Evolutionary conservation across 352 stramenopile genomes (phyloP), one percentile per base, ranked within the genome.

Genomic region (Phytophthora vignae): DNA sequence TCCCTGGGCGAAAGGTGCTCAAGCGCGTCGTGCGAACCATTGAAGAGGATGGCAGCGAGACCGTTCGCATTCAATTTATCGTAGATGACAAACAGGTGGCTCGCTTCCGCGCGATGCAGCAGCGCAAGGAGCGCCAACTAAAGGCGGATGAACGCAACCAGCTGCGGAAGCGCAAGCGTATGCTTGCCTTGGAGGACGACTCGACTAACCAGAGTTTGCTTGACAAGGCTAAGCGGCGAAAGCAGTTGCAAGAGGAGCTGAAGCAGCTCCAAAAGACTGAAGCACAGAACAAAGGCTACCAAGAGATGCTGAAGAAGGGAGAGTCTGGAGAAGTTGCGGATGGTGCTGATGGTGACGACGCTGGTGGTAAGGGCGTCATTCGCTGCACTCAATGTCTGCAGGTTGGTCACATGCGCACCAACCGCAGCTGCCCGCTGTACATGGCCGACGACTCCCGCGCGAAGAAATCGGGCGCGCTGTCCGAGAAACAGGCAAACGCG

Each of bases 251-350:
- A 69, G 89, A 95, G 53, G 89, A 96, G 64, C 62, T 96, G n/a
- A 96, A 95, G 68, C 86, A 94, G 60, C 69, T 95, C 9, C 73
- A 92, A 64, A 92, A 89, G 60, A 96, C 87, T 1, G 86, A 96
- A 69, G 84, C 85, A 42, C 84, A 93, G 27, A 96, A 94, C 71
- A 91, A 88, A 62, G 87, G 87, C 8, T 96, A 96, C 48, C 79
- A 92, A 31, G 87, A 93, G 73, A 90, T 93, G 83, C 82, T 96
- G 17, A 80, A 94, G 63, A 91, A 93, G 42, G 84, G 85, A 29
- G 85, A 95, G 49, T 73, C 77, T n/a, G 67, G 33, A n/a, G 72
- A 73, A 27, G 64, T 27, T 27, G 61, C 22, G 14, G 69, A 70
- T 31, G 59, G 17, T 49, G 60, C 31, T 14, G 75, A 77, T 25